A percentile compares a stretch with the other conserved stretches of the same genome.
These are phyloP conservation scores for Entomortierella parvispora DNA, from an alignment of 192 early-diverging fungal species.

Conservation along the genomic window DNA sequence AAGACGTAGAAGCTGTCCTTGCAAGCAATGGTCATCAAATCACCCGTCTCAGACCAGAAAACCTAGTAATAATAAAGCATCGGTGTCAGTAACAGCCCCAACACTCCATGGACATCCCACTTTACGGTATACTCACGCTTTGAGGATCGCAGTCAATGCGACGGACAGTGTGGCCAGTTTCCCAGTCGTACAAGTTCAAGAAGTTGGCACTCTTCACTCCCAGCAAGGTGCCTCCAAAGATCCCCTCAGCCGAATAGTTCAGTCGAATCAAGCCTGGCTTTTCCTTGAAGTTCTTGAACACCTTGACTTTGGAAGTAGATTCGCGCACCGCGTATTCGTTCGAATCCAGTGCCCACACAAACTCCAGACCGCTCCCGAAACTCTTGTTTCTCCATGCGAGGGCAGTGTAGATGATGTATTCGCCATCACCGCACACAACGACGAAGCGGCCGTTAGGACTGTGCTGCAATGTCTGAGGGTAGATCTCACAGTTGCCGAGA, in stretches of 20 bases:
- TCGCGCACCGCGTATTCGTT: slow-evolving; percentile 98
- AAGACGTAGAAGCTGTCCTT: slow-evolving; percentile 96
- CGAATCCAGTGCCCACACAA: slow-evolving; percentile 97
- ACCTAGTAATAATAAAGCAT: slow-evolving; percentile 56
- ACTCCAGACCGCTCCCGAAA: slow-evolving; percentile 94
- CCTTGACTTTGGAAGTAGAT: slow-evolving; percentile 85
- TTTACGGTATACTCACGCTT: slow-evolving; percentile 60
- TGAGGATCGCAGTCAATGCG: slow-evolving; percentile 93
- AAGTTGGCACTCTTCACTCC: slow-evolving; percentile 86
- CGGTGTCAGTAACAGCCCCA: not conserved
- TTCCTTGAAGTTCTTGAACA: slow-evolving; percentile 98
- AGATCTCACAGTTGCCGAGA: slow-evolving; percentile 97
- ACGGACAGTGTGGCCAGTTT: slow-evolving; percentile 88
- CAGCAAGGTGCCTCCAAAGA: slow-evolving; percentile 93
- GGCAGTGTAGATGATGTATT: slow-evolving; percentile 99
- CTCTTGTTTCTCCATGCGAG: slow-evolving; percentile 99
- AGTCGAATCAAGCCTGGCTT: slow-evolving; percentile 75
- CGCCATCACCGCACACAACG: slow-evolving; percentile 98
- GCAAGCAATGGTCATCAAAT: slow-evolving; percentile 91
- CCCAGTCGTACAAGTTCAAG: slow-evolving; percentile 99
- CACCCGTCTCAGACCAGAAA: slow-evolving; percentile 95
- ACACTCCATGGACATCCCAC: not conserved
- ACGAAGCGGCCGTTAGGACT: slow-evolving; percentile 99
- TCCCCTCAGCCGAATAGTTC: slow-evolving; percentile 90
- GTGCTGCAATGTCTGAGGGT: slow-evolving; percentile 95